Conservation (phyloP, 2,329 filamentous ascomycete genomes). For the Coniochaeta sp. region DNA sequence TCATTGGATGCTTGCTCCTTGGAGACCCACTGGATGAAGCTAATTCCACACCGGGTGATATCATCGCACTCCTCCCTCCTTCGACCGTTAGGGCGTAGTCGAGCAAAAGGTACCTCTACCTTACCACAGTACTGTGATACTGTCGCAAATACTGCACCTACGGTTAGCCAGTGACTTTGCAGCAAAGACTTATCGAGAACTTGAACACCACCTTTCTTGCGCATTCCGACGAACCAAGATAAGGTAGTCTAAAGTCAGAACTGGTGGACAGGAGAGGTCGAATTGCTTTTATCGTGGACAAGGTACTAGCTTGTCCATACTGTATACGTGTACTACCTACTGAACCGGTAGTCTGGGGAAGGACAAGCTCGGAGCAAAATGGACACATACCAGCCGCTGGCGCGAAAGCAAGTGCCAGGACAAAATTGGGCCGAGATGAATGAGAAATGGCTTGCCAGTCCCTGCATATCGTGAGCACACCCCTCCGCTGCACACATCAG, state of each 20-base stretch:
- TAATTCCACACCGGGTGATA: not conserved
- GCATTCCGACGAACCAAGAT: no score
- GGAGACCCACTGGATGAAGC: not conserved
- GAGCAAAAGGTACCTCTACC: not conserved
- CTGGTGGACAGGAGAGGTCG: not conserved
- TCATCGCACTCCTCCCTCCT: not conserved
- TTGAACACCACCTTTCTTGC: no score
- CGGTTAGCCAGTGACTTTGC: no score
- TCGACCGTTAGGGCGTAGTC: no score
- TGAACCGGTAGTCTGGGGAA: not conserved
- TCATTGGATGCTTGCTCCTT: not conserved
- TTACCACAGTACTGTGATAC: not conserved
- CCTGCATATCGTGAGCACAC: not conserved
- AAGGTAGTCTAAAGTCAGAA: no score
- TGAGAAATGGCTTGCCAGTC: not conserved
- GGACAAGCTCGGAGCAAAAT: not conserved
- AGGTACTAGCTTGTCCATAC: no score
- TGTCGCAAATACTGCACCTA: no score
- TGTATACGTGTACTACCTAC: not conserved
- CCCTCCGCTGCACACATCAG: not conserved
- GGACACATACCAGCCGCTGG: not conserved
- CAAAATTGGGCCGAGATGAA: not conserved
- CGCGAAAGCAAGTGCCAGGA: not conserved
- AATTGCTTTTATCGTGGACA: not conserved
- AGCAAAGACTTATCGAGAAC: no score